Conservation (phyloP, 2,329 filamentous ascomycete genomes). For the Sclerotinia sclerotiorum region DNA sequence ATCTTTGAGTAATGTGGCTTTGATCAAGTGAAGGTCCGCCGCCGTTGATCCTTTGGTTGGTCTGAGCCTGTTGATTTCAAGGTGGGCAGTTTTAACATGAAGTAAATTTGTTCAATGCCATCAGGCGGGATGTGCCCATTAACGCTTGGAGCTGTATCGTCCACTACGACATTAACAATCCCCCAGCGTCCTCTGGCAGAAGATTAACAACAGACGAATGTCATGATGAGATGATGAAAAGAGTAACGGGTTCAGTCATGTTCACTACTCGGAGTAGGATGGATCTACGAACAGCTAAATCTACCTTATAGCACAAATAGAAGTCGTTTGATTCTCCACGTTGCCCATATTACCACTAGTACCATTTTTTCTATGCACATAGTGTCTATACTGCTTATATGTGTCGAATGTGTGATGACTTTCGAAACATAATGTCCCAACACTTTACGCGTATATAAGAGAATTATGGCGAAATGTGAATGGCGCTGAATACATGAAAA, state of each 20-base stretch:
- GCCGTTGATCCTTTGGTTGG: neutral
- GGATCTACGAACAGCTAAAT: neutral
- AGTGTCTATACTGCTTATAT: neutral
- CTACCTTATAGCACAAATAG: neutral
- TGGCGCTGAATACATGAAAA: too few relatives aligned
- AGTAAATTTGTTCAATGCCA: neutral
- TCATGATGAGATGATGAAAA: neutral
- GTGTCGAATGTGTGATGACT: neutral
- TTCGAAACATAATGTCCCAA: too few relatives aligned
- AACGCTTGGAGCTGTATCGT: neutral
- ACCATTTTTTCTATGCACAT: neutral
- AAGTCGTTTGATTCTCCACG: neutral
- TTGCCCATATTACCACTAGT: neutral
- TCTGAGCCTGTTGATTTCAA: too few relatives aligned
- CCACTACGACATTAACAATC: neutral
- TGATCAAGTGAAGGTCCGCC: slow-evolving; percentile 8
- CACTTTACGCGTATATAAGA: too few relatives aligned
- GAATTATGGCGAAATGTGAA: too few relatives aligned
- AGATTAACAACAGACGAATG: neutral
- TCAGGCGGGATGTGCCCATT: too few relatives aligned
- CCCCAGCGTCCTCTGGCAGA: neutral
- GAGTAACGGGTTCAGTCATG: neutral
- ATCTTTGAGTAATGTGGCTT: slow-evolving; percentile 7
- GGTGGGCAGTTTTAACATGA: neutral
- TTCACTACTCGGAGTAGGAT: neutral